A percentile compares a stretch with the other conserved stretches of the same genome.
Conservation (phyloP, 2,329 filamentous ascomycete genomes). For the Tricladium varicosporioides region DNA sequence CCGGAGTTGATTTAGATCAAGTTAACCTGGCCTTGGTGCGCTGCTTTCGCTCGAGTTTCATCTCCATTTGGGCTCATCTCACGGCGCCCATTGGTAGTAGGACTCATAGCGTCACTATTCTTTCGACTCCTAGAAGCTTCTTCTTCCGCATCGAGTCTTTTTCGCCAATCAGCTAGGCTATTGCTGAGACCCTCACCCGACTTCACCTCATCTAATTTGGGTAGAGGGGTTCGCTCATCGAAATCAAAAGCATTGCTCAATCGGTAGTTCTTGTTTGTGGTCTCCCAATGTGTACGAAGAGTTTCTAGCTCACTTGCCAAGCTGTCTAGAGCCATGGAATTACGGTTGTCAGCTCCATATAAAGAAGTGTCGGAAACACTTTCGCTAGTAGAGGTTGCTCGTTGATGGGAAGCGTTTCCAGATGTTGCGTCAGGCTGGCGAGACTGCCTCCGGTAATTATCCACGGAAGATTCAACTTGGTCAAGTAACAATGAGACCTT, state of each 20-base stretch:
- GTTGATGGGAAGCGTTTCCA: conserved; percentile 38
- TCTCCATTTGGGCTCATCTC: conserved; percentile 32
- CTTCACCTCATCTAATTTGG: conserved; percentile 41
- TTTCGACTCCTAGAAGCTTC: conserved; percentile 24
- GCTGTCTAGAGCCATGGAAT: conserved; percentile 77
- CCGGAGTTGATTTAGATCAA: conserved; percentile 14
- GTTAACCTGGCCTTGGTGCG: conserved; percentile 16
- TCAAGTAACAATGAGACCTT: conserved; percentile 92
- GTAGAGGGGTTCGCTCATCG: conserved; percentile 35
- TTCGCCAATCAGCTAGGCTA: conserved; percentile 77
- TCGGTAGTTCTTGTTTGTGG: conserved; percentile 91
- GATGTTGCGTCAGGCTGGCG: conserved; percentile 53
- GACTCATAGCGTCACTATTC: conserved; percentile 17
- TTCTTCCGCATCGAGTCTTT: conserved; percentile 61
- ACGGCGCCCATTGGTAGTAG: conserved; percentile 14
- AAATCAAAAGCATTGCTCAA: conserved; percentile 89
- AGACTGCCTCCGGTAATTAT: conserved; percentile 84
- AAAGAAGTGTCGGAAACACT: conserved; percentile 61
- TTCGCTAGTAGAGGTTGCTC: conserved; percentile 40
- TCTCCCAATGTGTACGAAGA: conserved; percentile 89
- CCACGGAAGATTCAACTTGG: conserved; percentile 90
- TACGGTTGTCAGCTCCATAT: conserved; percentile 50
- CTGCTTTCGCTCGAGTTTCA: conserved; percentile 13
- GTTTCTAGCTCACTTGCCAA: conserved; percentile 91
- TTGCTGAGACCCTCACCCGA: conserved; percentile 58